A percentile compares a stretch with the other conserved stretches of the same genome.
Evolutionary conservation across 2,329 filamentous ascomycete species (phyloP).

Genomic region (Trichoderma guizhouense): DNA sequence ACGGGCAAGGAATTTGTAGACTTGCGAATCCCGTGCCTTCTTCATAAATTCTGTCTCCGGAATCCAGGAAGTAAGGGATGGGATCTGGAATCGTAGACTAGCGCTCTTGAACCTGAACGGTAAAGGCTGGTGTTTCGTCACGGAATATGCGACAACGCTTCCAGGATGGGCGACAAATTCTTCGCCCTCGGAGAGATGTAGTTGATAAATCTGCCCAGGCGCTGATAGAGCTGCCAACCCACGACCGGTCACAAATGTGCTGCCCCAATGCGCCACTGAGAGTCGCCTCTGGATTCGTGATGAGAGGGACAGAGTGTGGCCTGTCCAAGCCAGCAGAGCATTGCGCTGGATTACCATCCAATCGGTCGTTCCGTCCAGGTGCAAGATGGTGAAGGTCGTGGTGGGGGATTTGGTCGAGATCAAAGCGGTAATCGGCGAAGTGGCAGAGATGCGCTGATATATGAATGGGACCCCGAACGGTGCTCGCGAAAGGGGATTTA

Average conservation of each 20-base stretch:
- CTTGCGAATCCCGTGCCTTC: constrained; percentile 65
- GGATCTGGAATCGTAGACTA: constrained; percentile 74
- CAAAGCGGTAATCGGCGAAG: constrained; percentile 81
- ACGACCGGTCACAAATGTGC: constrained; percentile 80
- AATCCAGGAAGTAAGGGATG: constrained; percentile 61
- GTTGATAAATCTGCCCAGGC: constrained; percentile 83
- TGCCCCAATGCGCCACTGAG: constrained; percentile 86
- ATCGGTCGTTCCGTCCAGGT: constrained; percentile 89
- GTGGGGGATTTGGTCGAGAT: constrained; percentile 83
- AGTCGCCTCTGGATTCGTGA: constrained; percentile 73
- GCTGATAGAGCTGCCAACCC: constrained; percentile 82
- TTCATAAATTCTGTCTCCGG: constrained; percentile 70
- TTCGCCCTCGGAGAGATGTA: constrained; percentile 77
- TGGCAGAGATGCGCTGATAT: constrained; percentile 86
- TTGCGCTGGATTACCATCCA: constrained; percentile 90
- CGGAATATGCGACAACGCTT: constrained; percentile 86
- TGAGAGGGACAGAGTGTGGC: constrained; percentile 73
- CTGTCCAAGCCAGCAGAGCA: constrained; percentile 93
- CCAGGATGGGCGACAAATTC: constrained; percentile 89
- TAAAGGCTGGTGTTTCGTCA: constrained; percentile 68
- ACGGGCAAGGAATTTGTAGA: constrained; percentile 68
- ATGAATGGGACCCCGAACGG: constrained; percentile 87
- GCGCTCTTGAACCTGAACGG: constrained; percentile 85
- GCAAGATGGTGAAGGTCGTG: constrained; percentile 82
- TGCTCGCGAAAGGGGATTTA: constrained; percentile 78